These are phyloP conservation scores for Penicillium canescens DNA, from an alignment of 495 filamentous ascomycete genomes.

Conservation along the genomic window DNA sequence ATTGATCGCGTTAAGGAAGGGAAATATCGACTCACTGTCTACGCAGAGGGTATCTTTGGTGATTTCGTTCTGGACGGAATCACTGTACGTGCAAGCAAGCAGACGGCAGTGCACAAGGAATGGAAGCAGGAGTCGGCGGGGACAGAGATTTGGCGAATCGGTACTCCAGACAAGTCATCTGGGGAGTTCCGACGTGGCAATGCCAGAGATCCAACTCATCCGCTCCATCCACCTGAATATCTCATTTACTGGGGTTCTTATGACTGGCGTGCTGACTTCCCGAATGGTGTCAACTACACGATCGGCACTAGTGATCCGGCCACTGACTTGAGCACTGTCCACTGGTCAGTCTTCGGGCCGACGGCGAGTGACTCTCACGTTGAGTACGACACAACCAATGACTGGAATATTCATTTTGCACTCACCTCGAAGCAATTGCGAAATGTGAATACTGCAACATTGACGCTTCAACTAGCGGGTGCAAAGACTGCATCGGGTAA, in stretches of 20 bases:
- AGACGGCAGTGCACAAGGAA: slow-evolving; percentile 25
- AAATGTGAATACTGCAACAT: slow-evolving; percentile 37
- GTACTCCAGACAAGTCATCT: slow-evolving; percentile 53
- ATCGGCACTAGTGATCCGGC: slow-evolving; percentile 46
- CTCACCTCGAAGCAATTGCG: slow-evolving; percentile 29
- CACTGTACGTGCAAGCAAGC: slow-evolving; percentile 32
- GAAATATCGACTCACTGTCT: slow-evolving; percentile 56
- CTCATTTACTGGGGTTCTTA: slow-evolving; percentile 57
- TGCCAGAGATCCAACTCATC: slow-evolving; percentile 39
- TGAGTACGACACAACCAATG: slow-evolving; percentile 39
- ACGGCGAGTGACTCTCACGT: slow-evolving; percentile 41
- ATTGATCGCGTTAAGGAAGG: slow-evolving; percentile 52
- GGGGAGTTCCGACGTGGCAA: slow-evolving; percentile 57
- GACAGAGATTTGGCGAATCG: slow-evolving; percentile 55
- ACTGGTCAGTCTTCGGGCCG: slow-evolving; percentile 55
- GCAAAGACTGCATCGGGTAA: slow-evolving; percentile 59
- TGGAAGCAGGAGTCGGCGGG: slow-evolving; percentile 54
- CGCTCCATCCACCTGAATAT: slow-evolving; percentile 49
- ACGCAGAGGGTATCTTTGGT: slow-evolving; percentile 58
- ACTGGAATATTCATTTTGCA: slow-evolving; percentile 56
- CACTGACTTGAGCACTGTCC: slow-evolving; percentile 53
- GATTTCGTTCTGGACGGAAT: slow-evolving; percentile 48
- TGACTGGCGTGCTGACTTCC: slow-evolving; percentile 55
- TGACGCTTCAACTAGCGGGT: slow-evolving; percentile 57
- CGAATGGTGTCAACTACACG: slow-evolving; percentile 49